phyloP scores from a whole-genome alignment of 2,329 filamentous ascomycete genomes.

The Ophiostoma piceae region DNA sequence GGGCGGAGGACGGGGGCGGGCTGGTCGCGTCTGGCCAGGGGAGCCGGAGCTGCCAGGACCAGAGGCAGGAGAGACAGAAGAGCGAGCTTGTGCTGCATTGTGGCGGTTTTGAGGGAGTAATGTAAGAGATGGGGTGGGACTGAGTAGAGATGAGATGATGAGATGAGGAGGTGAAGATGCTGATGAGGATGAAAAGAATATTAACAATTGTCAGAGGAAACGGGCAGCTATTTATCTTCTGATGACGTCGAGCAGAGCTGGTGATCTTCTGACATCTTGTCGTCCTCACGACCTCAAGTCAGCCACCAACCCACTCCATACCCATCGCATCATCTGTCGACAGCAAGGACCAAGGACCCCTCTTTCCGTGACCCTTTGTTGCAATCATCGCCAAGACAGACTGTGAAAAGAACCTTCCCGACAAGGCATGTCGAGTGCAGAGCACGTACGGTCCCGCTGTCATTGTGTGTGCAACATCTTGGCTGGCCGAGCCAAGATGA shows the following conservation, averaged over 20 bases:
- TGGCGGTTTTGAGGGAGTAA: conserved; percentile 7
- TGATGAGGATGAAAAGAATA: conserved; percentile 6
- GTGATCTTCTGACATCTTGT: not conserved
- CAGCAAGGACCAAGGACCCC: not conserved
- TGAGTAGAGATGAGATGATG: not conserved
- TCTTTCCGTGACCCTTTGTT: not conserved
- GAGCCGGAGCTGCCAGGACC: conserved; percentile 6
- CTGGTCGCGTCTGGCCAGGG: not conserved
- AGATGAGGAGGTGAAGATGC: too few relatives aligned
- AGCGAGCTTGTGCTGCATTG: conserved; percentile 30
- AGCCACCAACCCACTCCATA: not conserved
- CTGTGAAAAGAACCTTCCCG: conserved; percentile 18
- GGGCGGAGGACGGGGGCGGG: conserved; percentile 39
- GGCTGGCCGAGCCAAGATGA: conserved; percentile 12
- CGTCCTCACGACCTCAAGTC: not conserved
- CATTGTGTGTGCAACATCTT: not conserved
- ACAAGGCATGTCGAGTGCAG: conserved; percentile 19
- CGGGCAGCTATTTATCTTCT: conserved; percentile 5
- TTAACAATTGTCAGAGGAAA: not conserved
- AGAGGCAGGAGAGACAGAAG: conserved; percentile 31
- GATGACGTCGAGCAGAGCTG: not conserved
- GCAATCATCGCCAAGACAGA: conserved; percentile 10
- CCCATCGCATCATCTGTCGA: not conserved
- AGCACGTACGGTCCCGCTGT: conserved; percentile 3
- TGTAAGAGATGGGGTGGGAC: conserved; percentile 22